Evolutionary conservation across 805 yeast species (phyloP), one percentile per base, ranked within the genome.

Genomic region (Suhomyces tanzawaensis): DNA sequence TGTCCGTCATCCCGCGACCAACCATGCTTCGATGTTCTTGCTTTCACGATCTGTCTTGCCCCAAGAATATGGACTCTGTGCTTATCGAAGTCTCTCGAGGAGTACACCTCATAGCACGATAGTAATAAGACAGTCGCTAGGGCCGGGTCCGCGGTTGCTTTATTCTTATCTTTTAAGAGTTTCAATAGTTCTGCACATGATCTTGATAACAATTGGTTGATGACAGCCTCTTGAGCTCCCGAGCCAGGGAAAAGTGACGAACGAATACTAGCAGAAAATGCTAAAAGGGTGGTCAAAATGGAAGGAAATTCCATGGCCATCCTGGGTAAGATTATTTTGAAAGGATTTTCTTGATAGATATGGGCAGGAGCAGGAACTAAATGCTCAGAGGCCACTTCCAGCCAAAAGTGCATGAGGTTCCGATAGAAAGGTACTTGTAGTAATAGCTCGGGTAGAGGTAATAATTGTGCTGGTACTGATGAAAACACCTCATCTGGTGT

Each of bases 41-140:
- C 74, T 40, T 72, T 52, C 17, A 82, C 67, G 27, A 83, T 80
- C 49, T 80, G 83, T 41, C 78, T 66, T 0, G 90, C 89, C 0
- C 89, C 89, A 25, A 72, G 65, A 36, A 77, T 62, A 53, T 84
- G 93, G 1, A 81, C 74, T 51, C 80, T 68, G 77, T 87, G 85
- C 32, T 72, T 64, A 44, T 64, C 67, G 42, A 64, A 66, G 45
- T 66, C 71, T 44, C 56, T 69, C 29, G 69, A 74, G 53, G 60
- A 69, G 34, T 57, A 68, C 44, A 55, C 60, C 41, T 79, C 81
- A 53, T 76, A 79, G 25, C 82, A 76, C 12, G 80, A 70, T 7
- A 84, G 60, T 39, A 82, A 58, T 41, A 83, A 55, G 1, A 81
- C 77, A 3, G 82, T 66, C 0, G 86, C 81, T 37, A 84, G 60